These are phyloP conservation scores for Chaetomium sp. DNA, from an alignment of 2,329 filamentous ascomycete species.

Conservation along the genomic window DNA sequence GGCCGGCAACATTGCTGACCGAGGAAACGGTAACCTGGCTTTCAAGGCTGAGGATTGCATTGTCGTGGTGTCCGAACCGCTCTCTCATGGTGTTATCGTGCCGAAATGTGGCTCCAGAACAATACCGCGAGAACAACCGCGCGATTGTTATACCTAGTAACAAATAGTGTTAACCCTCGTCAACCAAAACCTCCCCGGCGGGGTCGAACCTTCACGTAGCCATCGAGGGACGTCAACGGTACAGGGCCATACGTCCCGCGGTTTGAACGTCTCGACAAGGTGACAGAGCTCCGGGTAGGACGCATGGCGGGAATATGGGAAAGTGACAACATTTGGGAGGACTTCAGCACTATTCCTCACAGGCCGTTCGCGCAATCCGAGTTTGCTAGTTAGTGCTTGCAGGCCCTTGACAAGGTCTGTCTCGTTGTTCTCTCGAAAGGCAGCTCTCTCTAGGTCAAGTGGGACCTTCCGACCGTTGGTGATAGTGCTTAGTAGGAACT, in stretches of 20 bases:
- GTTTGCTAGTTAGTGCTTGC: slow-evolving; percentile 34
- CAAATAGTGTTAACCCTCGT: not conserved
- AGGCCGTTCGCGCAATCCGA: slow-evolving; percentile 22
- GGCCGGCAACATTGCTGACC: slow-evolving; percentile 22
- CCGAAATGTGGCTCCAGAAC: slow-evolving; percentile 60
- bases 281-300: slow-evolving; percentile 78
- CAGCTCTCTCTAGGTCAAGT: slow-evolving; percentile 39
- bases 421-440: slow-evolving; percentile 39
- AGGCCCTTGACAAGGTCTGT: slow-evolving; percentile 35
- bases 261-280: slow-evolving; percentile 68
- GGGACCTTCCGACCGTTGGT: slow-evolving; percentile 40
- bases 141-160: slow-evolving; percentile 58
- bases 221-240: slow-evolving; percentile 68
- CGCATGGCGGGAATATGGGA: slow-evolving; percentile 88
- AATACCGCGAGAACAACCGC: slow-evolving; percentile 71
- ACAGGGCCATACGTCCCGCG: slow-evolving; percentile 80
- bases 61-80: slow-evolving; percentile 4
- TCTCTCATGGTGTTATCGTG: slow-evolving; percentile 66
- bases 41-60: not conserved
- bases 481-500: slow-evolving; percentile 29
- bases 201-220: slow-evolving; percentile 51
- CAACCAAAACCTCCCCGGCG: not conserved
- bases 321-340: slow-evolving; percentile 54
- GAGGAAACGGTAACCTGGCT: slow-evolving; percentile 30
- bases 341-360: not conserved